A percentile compares a stretch with the other conserved stretches of the same genome.
Conservation (phyloP, 768 basidiomycete genomes). For the Lactifluus pinguis region DNA sequence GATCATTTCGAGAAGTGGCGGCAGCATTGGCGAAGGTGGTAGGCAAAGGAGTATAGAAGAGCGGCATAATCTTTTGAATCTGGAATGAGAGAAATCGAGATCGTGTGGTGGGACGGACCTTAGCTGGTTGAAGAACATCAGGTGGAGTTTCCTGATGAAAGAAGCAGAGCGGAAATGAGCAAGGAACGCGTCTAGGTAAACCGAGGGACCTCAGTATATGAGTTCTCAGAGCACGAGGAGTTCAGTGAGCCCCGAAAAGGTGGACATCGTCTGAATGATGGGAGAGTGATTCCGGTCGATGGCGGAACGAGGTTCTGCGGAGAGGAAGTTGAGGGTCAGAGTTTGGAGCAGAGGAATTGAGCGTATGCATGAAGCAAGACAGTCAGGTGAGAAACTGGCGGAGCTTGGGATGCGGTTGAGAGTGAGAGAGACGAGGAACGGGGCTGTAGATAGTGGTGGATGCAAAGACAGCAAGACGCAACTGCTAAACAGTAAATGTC, state of each 20-base stretch:
- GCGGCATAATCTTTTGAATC: too few relatives aligned
- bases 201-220: neutral
- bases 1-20: too few relatives aligned
- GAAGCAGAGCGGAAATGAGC: neutral
- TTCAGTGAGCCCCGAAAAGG: neutral
- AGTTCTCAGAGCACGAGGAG: neutral
- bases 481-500: neutral
- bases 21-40: too few relatives aligned
- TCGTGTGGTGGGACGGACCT: too few relatives aligned
- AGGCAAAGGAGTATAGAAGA: too few relatives aligned
- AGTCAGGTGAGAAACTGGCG: too few relatives aligned
- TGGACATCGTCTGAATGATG: neutral
- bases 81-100: too few relatives aligned
- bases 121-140: too few relatives aligned
- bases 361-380: neutral
- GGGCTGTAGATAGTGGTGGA: neutral
- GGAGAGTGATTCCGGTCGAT: neutral
- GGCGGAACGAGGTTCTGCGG: neutral
- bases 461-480: neutral
- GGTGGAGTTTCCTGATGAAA: neutral
- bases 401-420: too few relatives aligned
- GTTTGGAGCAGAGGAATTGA: neutral
- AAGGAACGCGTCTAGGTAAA: neutral
- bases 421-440: neutral
- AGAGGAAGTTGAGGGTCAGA: neutral